Percentiles rank a stretch among this genome's conserved stretches.
Evolutionary conservation across 345 rosid species (phyloP).

Genomic region (Aquilaria yunnanensis): DNA sequence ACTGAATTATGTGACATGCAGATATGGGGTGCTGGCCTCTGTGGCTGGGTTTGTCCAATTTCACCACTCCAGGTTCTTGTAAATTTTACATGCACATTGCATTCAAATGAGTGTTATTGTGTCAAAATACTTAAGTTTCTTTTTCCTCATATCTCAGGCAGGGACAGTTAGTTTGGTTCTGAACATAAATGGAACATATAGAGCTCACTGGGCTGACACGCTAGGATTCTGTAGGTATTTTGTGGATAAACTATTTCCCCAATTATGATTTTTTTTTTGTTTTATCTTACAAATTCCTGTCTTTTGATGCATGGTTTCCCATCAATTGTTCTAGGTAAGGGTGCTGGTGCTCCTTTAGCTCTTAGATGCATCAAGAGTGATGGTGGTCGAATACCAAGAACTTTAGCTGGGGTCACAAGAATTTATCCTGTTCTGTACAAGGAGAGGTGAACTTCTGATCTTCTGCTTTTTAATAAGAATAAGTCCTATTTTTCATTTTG

Average conservation of each 20-base stretch:
- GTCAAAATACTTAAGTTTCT: slow-evolving; percentile 13
- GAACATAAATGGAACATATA: slow-evolving; percentile 86
- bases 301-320: slow-evolving; percentile 15
- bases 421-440: slow-evolving; percentile 83
- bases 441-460: slow-evolving; percentile 56
- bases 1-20: slow-evolving; percentile 30
- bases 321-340: slow-evolving; percentile 54
- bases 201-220: slow-evolving; percentile 94
- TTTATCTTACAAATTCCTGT: slow-evolving; percentile 15
- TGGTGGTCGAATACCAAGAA: slow-evolving; percentile 80
- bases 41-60: slow-evolving; percentile 83
- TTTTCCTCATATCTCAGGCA: slow-evolving; percentile 47
- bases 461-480: neutral
- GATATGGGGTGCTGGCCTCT: slow-evolving; percentile 83
- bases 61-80: slow-evolving; percentile 81
- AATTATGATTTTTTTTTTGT: neutral
- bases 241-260: slow-evolving; percentile 14
- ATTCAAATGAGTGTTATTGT: slow-evolving; percentile 12
- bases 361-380: slow-evolving; percentile 83
- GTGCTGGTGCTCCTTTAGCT: slow-evolving; percentile 60
- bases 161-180: slow-evolving; percentile 45
- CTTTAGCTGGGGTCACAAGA: slow-evolving; percentile 80
- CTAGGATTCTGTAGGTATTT: slow-evolving; percentile 80
- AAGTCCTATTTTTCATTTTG: no score
- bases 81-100: slow-evolving; percentile 15